Conservation (phyloP, 2,329 filamentous ascomycete genomes). For the Pseudogymnoascus sp. region DNA sequence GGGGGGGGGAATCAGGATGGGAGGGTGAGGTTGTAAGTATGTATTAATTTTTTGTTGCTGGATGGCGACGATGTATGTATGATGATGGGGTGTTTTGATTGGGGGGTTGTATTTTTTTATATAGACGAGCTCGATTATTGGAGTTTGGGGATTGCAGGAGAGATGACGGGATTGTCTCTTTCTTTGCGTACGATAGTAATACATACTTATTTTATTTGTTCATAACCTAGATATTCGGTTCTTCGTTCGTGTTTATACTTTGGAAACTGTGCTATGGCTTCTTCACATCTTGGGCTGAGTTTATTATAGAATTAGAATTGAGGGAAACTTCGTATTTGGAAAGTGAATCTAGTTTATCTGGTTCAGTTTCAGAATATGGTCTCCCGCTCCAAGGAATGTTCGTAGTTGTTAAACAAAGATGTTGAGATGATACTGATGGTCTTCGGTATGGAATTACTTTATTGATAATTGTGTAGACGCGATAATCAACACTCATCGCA, state of each 20-base stretch:
- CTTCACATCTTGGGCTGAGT: too few relatives aligned
- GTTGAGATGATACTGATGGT: too few relatives aligned
- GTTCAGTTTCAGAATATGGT: too few relatives aligned
- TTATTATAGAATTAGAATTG: too few relatives aligned
- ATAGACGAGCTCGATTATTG: not conserved
- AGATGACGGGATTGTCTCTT: not conserved
- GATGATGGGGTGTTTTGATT: constrained; percentile 3
- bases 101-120: not conserved
- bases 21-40: constrained; percentile 25
- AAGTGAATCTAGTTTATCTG: too few relatives aligned
- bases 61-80: not conserved
- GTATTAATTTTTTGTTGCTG: not conserved
- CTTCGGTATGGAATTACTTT: too few relatives aligned
- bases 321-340: too few relatives aligned
- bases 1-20: constrained; percentile 38
- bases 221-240: not conserved
- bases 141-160: not conserved
- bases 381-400: too few relatives aligned
- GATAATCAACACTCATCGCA: too few relatives aligned
- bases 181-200: constrained; percentile 6
- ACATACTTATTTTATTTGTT: not conserved
- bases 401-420: too few relatives aligned
- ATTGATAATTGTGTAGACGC: too few relatives aligned
- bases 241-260: not conserved
- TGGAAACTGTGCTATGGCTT: too few relatives aligned